Base-by-base conservation (phyloP, 495 filamentous ascomycete species). In the Penicillium tannophilum region DNA sequence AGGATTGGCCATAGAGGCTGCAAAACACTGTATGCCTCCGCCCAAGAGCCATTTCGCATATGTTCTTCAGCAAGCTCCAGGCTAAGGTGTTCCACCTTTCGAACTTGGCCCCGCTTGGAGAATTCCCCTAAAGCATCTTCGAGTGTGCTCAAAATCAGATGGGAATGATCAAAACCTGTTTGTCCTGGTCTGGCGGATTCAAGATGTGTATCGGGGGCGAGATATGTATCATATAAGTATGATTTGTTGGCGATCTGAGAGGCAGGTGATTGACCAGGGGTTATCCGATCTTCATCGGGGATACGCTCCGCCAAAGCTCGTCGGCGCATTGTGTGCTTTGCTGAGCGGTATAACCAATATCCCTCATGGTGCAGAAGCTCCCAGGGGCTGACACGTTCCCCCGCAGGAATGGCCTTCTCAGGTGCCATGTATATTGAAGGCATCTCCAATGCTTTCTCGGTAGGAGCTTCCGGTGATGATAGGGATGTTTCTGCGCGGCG, bases 341-440 rank as follows among this genome's bases (percentile, higher is more conserved):
- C 84, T 2, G 91, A 87, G 14, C 85, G 69, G 26, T 86, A 82
- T 52, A 90, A 84, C 90, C 93, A 97, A 67, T 95, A 97, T 0
- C 92, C 93, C 12, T 88, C 75, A 62, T 97, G 93, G 58, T 96
- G 92, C 6, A 97, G 79, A 11, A 85, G 72, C 54, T 97, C 88
- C 85, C 87, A 93, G 0, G 92, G 90, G 41, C 81, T 80, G 10
- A 92, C 72, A 44, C 84, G 76, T 63, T 95, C 91, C 3, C 74
- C 73, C 6, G 83, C 77, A 35, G 86, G 75, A 11, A 86, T 73
- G 4, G 75, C 76, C 70, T 93, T 95, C 63, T 96, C 91, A 0
- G 86, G 85, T 10, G 67, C 72, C 14, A 83, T 77, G 62, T 82
- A 92, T 7, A 88, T 71, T 7, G 67, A 67, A 3, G 72, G 66